phyloP scores from a whole-genome alignment of 768 basidiomycete genomes.

The Leccinum truebloodii region DNA sequence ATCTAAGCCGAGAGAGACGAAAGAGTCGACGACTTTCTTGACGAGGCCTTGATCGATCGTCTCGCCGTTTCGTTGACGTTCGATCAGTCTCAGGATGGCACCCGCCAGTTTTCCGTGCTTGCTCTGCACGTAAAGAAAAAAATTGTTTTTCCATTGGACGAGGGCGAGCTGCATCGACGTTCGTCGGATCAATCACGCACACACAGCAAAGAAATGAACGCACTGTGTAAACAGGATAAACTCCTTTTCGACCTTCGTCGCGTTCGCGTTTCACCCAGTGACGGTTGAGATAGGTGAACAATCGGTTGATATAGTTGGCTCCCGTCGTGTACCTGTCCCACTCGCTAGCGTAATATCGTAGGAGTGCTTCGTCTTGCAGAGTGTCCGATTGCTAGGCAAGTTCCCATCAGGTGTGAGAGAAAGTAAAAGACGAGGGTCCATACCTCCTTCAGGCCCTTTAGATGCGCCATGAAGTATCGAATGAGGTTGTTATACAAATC shows the following conservation, averaged over 20 bases:
- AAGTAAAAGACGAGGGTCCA: slow-evolving; percentile 32
- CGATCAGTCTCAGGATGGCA: slow-evolving; percentile 87
- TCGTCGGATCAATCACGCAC: slow-evolving; percentile 4
- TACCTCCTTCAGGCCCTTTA: slow-evolving; percentile 65
- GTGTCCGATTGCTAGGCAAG: slow-evolving; percentile 65
- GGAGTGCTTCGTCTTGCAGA: slow-evolving; percentile 82
- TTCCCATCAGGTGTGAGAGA: slow-evolving; percentile 16
- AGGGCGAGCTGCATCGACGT: slow-evolving; percentile 68
- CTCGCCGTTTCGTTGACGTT: slow-evolving; percentile 92
- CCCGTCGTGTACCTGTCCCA: slow-evolving; percentile 98
- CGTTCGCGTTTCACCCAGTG: slow-evolving; percentile 99
- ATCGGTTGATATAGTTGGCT: slow-evolving; percentile 94
- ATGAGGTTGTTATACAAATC: slow-evolving; percentile 96
- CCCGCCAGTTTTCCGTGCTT: slow-evolving; percentile 81
- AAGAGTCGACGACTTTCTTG: slow-evolving; percentile 93
- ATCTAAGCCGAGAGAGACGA: slow-evolving; percentile 93
- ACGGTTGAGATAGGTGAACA: slow-evolving; percentile 97
- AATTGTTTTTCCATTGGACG: slow-evolving; percentile 92
- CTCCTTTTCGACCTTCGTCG: slow-evolving; percentile 93
- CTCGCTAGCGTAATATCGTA: slow-evolving; percentile 88
- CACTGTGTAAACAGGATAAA: slow-evolving; percentile 96
- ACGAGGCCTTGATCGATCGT: slow-evolving; percentile 89
- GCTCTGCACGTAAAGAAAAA: slow-evolving; percentile 86
- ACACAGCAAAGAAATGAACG: slow-evolving; percentile 31
- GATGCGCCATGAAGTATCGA: slow-evolving; percentile 84